These are phyloP conservation scores for Phytophthora sp. DNA, from an alignment of 352 stramenopile species.

Conservation along the genomic window DNA sequence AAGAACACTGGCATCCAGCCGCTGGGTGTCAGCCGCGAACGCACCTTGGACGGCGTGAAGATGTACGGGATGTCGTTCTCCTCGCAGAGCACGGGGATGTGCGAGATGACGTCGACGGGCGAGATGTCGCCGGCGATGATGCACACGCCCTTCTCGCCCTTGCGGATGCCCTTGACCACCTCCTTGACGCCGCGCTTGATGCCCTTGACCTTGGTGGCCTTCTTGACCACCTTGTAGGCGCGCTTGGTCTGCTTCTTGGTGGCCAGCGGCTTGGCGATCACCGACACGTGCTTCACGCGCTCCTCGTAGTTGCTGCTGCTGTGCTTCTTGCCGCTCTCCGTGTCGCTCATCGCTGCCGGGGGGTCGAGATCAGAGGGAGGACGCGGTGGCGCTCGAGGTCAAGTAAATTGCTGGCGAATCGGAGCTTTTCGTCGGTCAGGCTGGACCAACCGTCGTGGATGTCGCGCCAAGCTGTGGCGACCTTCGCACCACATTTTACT, in stretches of 20 bases:
- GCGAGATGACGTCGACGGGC: constrained; percentile 99
- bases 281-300: constrained; percentile 84
- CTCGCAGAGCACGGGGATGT: constrained; percentile 98
- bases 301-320: constrained; percentile 73
- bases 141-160: constrained; percentile 97
- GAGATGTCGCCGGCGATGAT: constrained; percentile 99
- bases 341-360: constrained; percentile 65
- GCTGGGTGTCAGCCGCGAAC: constrained; percentile 15
- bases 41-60: constrained; percentile 96
- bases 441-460: constrained; percentile 34
- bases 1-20: background rate
- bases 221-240: constrained; percentile 95
- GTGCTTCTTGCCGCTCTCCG: constrained; percentile 63
- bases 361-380: background rate
- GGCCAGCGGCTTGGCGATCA: constrained; percentile 97
- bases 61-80: constrained; percentile 99
- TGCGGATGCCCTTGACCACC: constrained; percentile 98
- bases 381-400: constrained; percentile 19
- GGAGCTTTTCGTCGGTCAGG: constrained; percentile 19
- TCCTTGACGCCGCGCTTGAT: constrained; percentile 99
- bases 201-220: constrained; percentile 95
- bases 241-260: constrained; percentile 97
- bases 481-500: constrained; percentile 24
- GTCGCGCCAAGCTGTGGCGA: constrained; percentile 26
- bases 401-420: constrained; percentile 25